Evolutionary conservation across 1,284 basidiomycete genomes (phyloP).

Genomic region (Moesziomyces sp.): DNA sequence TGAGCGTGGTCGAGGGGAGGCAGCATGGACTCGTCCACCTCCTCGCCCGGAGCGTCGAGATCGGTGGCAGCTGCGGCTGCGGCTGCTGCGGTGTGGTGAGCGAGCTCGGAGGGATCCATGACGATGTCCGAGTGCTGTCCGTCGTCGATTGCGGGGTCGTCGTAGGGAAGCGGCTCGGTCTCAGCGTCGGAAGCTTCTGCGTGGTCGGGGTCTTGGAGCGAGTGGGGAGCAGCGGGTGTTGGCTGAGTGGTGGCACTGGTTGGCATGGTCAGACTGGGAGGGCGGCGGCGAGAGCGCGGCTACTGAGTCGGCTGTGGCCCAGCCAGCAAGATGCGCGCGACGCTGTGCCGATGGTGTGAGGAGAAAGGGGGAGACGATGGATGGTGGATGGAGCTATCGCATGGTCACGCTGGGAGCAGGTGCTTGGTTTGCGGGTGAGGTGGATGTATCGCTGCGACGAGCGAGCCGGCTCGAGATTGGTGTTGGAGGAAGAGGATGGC

Average conservation of each 20-base stretch:
- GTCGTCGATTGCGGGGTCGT: slow-evolving; percentile 41
- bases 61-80: slow-evolving; percentile 8
- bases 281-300: slow-evolving; percentile 39
- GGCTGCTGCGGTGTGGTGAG: slow-evolving; percentile 21
- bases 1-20: slow-evolving; percentile 5
- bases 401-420: not conserved
- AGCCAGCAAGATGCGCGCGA: slow-evolving; percentile 16
- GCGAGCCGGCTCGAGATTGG: too few relatives aligned
- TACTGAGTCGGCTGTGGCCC: slow-evolving; percentile 12
- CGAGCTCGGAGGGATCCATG: slow-evolving; percentile 39
- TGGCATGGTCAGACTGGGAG: slow-evolving; percentile 37
- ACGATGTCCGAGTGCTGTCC: slow-evolving; percentile 22
- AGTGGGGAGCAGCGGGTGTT: slow-evolving; percentile 29
- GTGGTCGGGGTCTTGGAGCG: slow-evolving; percentile 16
- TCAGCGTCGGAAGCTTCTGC: slow-evolving; percentile 57
- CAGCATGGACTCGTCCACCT: slow-evolving; percentile 26
- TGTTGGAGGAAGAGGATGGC: too few relatives aligned
- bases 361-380: slow-evolving; percentile 3
- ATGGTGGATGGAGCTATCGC: not conserved
- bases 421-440: too few relatives aligned
- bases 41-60: slow-evolving; percentile 22
- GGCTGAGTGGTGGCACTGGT: slow-evolving; percentile 27
- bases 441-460: too few relatives aligned
- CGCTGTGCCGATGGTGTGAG: slow-evolving; percentile 18
- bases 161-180: slow-evolving; percentile 62